Evolutionary conservation across 768 basidiomycete species (phyloP), one percentile per base, ranked within the genome.

Genomic region (Boletus pseudopeckii): DNA sequence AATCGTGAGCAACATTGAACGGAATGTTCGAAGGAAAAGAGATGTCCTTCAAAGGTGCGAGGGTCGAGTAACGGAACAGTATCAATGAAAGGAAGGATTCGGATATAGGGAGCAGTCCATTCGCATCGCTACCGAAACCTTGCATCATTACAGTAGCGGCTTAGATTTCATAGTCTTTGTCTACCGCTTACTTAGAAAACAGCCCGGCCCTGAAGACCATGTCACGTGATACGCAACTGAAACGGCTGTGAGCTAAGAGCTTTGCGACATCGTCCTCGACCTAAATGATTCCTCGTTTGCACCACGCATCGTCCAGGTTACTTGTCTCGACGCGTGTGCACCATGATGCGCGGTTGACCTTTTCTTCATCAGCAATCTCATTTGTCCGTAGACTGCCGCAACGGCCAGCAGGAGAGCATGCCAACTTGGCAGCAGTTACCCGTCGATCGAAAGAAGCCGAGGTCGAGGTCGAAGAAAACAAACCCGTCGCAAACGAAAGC

Each of bases 51-150:
- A 78, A 71, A 9, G 81, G 74, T 30, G 69, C 64, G 30, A 89
- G 75, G 20, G 80, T 71, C 24, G 79, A 79, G 62, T 83, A 88
- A 49, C 69, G 73, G 24, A 74, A 75, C 47, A 86, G 65, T 28
- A 88, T 55, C 17, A 69, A 56, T 55, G 81, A 77, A 69, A 77
- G 48, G 1, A 46, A 28, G 13, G 39, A 22, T n/a, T 65, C 42
- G 11, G 33, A 13, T 37, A 28, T n/a, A 38, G 26, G 26, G 11
- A 18, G 43, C 37, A 15, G 7, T 51, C 28, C 45, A 44, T 61
- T 48, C 34, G 38, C 28, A 39, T 54, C 33, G 34, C 28, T 38
- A 37, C 7, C 20, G 11, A 30, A 6, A 17, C 1, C 11, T 33
- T 52, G 48, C n/a, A 24, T 3, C 47, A 33, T 52, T 6, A 26